Base-by-base conservation (phyloP, 1,139 yeast species). In the Suhomyces wounanorum region DNA sequence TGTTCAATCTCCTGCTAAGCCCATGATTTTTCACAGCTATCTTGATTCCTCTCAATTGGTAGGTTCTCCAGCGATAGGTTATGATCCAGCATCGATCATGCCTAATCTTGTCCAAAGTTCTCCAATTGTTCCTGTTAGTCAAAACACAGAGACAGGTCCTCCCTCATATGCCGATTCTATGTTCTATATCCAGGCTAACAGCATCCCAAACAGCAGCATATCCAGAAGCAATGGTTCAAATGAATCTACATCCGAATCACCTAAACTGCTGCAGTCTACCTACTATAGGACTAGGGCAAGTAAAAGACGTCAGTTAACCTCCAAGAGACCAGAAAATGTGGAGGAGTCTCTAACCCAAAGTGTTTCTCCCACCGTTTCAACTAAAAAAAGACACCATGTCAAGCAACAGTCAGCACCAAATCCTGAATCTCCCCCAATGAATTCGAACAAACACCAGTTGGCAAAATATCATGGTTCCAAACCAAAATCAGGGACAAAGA, bases 21-120 rank as follows among this genome's bases (percentile, higher is more conserved):
- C 50, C 5, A 18, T 14, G 28, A 16, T 47, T 2, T 47, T 16
- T 35, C 50, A 35, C 31, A 18, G 14, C 35, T 47, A 39, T n/a
- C 25, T 43, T 8, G 50, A 43, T 7, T 47, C 49, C 21, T 40
- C 38, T n/a, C 37, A 46, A 8, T 14, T 16, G 37, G 9, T 33
- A 6, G 37, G n/a, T 5, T n/a, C 8, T 6, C 37, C 37, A 7
- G 10, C 37, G 14, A 33, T 33, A 14, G 37, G 28, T 14, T 36
- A 23, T 26, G 44, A 42, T 14, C 47, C 50, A 8, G 10, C 14
- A 5, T 33, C 41, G 4, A 14, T 31, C 5, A n/a, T 42, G 31
- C 40, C 49, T 16, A 8, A 35, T 7, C 8, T 28, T 18, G 31
- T 45, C 10, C 45, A 38, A 11, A 55, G 58, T 28, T 56, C 62